Evolutionary conservation across 257 asterid species (phyloP).

Genomic region (Ballota nigra): DNA sequence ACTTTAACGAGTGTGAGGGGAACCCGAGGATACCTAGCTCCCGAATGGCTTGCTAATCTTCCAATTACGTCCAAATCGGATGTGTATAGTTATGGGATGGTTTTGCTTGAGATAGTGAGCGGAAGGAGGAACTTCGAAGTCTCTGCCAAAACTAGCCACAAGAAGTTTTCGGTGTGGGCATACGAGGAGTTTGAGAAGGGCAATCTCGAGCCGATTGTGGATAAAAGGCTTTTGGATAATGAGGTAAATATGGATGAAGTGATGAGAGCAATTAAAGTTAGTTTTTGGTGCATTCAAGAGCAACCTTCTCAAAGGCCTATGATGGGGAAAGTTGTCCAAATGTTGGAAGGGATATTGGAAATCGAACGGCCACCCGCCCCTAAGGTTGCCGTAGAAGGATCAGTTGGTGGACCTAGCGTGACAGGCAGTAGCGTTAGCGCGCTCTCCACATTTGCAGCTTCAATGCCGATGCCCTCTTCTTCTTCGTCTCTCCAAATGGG

Average conservation of each 20-base stretch:
- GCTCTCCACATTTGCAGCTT: conserved; percentile 48
- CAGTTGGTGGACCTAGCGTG: conserved; percentile 42
- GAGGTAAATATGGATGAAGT: conserved; percentile 70
- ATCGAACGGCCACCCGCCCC: conserved; percentile 69
- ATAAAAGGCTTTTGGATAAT: conserved; percentile 38
- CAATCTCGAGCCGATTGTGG: conserved; percentile 47
- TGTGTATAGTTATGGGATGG: conserved; percentile 82
- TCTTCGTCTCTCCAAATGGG: conserved; percentile 48
- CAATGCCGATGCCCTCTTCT: conserved; percentile 54
- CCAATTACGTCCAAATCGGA: conserved; percentile 81
- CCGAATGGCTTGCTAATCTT: conserved; percentile 88
- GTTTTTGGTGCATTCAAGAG: conserved; percentile 95
- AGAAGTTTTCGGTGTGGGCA: conserved; percentile 73
- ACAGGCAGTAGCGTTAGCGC: conserved; percentile 47
- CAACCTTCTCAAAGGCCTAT: conserved; percentile 86
- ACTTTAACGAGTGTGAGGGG: conserved; percentile 82
- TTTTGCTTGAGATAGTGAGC: conserved; percentile 70
- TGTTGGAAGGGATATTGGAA: conserved; percentile 75
- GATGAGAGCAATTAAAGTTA: conserved; percentile 51
- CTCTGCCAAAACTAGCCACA: conserved; percentile 53
- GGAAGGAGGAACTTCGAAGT: conserved; percentile 88
- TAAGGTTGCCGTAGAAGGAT: conserved; percentile 52
- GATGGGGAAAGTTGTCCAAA: conserved; percentile 90
- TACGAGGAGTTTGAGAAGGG: conserved; percentile 80
- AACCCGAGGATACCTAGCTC: conserved; percentile 84